A percentile compares a stretch with the other conserved stretches of the same genome.
phyloP scores from a whole-genome alignment of 371 early-diverging fungal genomes.

The Mucor sp. region DNA sequence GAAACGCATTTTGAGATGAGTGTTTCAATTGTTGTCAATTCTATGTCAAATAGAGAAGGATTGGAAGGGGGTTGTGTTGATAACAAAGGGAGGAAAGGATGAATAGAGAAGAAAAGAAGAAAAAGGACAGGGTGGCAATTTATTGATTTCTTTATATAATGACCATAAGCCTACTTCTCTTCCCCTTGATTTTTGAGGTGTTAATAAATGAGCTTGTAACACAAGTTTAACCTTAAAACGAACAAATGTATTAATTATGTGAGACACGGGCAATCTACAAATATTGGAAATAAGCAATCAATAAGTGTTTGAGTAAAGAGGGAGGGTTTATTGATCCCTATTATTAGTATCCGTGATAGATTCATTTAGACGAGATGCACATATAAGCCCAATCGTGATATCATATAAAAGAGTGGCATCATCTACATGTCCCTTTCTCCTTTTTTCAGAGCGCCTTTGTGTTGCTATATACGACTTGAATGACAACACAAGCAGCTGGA shows the following conservation, averaged over 20 bases:
- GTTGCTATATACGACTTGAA: too few relatives aligned
- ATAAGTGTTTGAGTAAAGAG: neutral
- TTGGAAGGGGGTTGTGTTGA: conserved; percentile 7
- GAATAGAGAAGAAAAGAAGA: neutral
- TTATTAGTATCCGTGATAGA: neutral
- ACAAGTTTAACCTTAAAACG: neutral
- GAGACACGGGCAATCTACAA: neutral
- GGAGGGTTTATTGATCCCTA: neutral
- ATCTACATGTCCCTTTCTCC: too few relatives aligned
- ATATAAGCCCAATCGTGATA: too few relatives aligned
- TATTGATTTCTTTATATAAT: neutral
- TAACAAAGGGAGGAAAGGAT: neutral
- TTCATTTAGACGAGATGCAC: too few relatives aligned
- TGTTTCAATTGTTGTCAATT: conserved; percentile 2
- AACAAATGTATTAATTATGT: neutral
- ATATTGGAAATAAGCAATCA: neutral
- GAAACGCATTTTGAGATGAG: conserved; percentile 16
- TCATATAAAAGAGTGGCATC: too few relatives aligned
- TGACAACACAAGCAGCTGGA: too few relatives aligned
- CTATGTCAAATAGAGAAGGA: conserved; percentile 3
- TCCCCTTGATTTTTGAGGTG: neutral
- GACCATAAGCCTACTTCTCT: neutral
- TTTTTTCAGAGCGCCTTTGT: too few relatives aligned
- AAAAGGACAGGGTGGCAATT: neutral
- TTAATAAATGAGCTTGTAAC: neutral